These are phyloP conservation scores for Pseudopyrenochaeta lycopersici DNA, from an alignment of 2,329 filamentous ascomycete species.

Conservation along the genomic window DNA sequence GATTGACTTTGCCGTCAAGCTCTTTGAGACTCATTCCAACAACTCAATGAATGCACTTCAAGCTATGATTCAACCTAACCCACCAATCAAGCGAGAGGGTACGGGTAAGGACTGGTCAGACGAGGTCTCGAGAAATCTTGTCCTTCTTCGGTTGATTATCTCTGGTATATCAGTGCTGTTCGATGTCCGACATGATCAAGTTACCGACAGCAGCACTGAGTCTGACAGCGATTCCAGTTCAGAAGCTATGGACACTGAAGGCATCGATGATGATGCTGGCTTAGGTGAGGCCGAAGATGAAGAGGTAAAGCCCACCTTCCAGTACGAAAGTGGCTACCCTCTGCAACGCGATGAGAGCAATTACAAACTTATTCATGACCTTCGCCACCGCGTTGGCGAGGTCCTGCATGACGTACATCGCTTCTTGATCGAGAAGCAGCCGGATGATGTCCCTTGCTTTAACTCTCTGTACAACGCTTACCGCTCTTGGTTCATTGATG, in stretches of 20 bases:
- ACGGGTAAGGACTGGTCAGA: conserved; percentile 99
- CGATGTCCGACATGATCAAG: conserved; percentile 66
- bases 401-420: conserved; percentile 83
- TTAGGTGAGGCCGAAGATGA: conserved; percentile 78
- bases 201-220: conserved; percentile 52
- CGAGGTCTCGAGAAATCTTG: conserved; percentile 89
- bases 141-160: conserved; percentile 85
- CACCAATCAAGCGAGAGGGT: conserved; percentile 86
- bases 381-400: conserved; percentile 81
- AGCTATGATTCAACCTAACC: conserved; percentile 80
- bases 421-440: conserved; percentile 83
- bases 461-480: conserved; percentile 92
- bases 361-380: conserved; percentile 80
- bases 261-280: conserved; percentile 59
- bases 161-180: conserved; percentile 92
- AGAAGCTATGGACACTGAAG: conserved; percentile 55
- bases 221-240: conserved; percentile 59
- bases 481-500: conserved; percentile 95
- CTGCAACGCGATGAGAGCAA: conserved; percentile 66
- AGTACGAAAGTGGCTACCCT: conserved; percentile 87
- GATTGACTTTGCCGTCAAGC: conserved; percentile 85
- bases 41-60: conserved; percentile 78
- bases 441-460: conserved; percentile 96
- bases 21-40: conserved; percentile 85
- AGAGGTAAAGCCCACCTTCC: conserved; percentile 84